These are phyloP conservation scores for Cucurbita pepo DNA, from an alignment of 306 rosid species.

Conservation along the genomic window DNA sequence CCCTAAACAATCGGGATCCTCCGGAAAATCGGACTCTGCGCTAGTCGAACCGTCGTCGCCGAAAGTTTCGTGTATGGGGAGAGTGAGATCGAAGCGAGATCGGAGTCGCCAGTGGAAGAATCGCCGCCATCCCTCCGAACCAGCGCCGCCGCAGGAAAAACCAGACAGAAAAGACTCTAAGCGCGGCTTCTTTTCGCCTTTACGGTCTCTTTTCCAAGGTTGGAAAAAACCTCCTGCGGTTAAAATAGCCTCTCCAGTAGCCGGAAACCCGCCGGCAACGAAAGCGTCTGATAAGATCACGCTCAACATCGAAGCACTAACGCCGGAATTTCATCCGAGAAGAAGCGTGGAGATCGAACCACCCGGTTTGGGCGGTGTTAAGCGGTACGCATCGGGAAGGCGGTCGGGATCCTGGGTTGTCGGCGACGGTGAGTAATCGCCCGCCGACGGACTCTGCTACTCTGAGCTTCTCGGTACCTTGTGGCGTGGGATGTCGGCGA, in stretches of 20 bases:
- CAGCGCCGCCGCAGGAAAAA: conserved; percentile 15
- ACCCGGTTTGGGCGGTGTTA: conserved; percentile 46
- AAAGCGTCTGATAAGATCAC: not conserved
- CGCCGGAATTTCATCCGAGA: conserved; percentile 32
- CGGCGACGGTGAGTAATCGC: conserved; percentile 22
- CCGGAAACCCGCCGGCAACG: conserved; percentile 6
- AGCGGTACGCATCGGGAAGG: conserved; percentile 69
- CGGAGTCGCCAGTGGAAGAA: conserved; percentile 38
- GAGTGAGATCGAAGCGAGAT: conserved; percentile 74
- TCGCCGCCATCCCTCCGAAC: conserved; percentile 22
- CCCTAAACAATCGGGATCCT: conserved; percentile 50
- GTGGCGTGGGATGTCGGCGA: conserved; percentile 12
- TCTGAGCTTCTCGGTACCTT: not conserved
- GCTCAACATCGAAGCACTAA: not conserved
- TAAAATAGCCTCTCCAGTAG: conserved; percentile 5
- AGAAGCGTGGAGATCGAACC: conserved; percentile 52
- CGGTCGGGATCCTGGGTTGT: conserved; percentile 44
- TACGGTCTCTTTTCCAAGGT: conserved; percentile 41
- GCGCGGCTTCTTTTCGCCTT: conserved; percentile 40
- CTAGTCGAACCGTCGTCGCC: conserved; percentile 77
- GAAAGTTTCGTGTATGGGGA: conserved; percentile 89
- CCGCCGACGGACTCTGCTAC: not conserved
- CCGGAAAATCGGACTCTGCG: conserved; percentile 34
- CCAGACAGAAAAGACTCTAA: conserved; percentile 19
- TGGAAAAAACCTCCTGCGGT: conserved; percentile 17